Evolutionary conservation across 352 stramenopile genomes (phyloP).

Genomic region (Globisporangium nagaii): DNA sequence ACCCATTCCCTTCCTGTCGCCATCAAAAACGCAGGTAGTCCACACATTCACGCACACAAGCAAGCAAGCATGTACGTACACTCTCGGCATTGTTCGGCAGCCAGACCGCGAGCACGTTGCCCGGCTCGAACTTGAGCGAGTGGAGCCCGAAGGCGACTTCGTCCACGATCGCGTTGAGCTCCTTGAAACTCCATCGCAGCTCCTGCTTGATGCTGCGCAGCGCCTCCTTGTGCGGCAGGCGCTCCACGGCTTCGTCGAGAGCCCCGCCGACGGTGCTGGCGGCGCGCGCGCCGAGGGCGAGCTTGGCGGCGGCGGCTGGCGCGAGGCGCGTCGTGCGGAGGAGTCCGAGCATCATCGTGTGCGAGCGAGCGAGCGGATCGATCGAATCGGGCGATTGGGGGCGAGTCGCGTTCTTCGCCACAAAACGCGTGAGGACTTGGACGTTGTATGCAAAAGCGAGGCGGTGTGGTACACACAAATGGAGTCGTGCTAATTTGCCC

Average conservation of each 20-base stretch:
- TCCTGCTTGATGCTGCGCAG: constrained; percentile 81
- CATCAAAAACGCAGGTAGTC: too few species aligned
- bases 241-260: constrained; percentile 68
- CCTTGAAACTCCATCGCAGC: constrained; percentile 81
- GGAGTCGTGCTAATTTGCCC: too few species aligned
- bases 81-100: constrained; percentile 82
- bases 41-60: background rate
- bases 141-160: constrained; percentile 76
- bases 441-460: too few species aligned
- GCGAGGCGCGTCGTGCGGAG: constrained; percentile 51
- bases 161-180: constrained; percentile 69
- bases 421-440: too few species aligned
- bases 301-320: constrained; percentile 20
- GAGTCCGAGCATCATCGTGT: constrained; percentile 54
- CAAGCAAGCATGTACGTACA: constrained; percentile 16
- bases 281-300: constrained; percentile 26
- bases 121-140: constrained; percentile 61
- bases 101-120: constrained; percentile 80
- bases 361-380: too few species aligned
- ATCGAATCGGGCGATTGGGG: constrained; percentile 16
- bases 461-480: too few species aligned
- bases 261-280: constrained; percentile 62
- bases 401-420: constrained; percentile 26
- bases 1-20: background rate
- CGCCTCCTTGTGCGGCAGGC: constrained; percentile 83